Evolutionary conservation across 2,329 filamentous ascomycete species (phyloP).

Genomic region (Pezicula rhizophila): DNA sequence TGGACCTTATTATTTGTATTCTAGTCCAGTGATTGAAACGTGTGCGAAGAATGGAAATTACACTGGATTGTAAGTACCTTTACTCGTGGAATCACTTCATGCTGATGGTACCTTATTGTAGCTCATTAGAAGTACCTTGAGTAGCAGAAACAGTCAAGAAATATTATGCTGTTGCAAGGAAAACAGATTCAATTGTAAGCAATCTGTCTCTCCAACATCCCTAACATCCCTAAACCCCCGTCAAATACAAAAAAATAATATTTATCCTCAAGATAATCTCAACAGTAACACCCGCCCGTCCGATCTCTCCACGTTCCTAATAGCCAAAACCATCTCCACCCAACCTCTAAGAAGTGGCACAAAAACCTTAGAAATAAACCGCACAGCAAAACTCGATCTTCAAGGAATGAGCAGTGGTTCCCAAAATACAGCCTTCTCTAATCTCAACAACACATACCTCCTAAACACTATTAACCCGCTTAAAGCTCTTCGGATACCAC

Average conservation of each 20-base stretch:
- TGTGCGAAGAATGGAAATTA: slow-evolving; percentile 62
- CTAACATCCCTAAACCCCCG: too few species aligned
- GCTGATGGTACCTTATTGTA: too few species aligned
- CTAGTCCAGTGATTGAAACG: slow-evolving; percentile 57
- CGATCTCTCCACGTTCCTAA: slow-evolving; percentile 2
- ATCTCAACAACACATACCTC: too few species aligned
- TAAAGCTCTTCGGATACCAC: not conserved
- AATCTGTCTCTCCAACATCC: too few species aligned
- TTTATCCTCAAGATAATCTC: too few species aligned
- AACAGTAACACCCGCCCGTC: slow-evolving; percentile 4
- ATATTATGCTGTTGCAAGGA: slow-evolving; percentile 3
- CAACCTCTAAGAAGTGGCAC: not conserved
- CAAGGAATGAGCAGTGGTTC: slow-evolving; percentile 5
- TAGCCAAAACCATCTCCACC: slow-evolving; percentile 1
- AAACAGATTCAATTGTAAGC: slow-evolving; percentile 6
- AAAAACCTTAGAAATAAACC: slow-evolving; percentile 3
- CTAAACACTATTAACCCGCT: too few species aligned
- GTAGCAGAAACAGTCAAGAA: slow-evolving; percentile 7
- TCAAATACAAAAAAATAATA: too few species aligned
- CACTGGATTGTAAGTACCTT: slow-evolving; percentile 44
- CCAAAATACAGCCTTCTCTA: slow-evolving; percentile 1
- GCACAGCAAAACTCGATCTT: slow-evolving; percentile 6
- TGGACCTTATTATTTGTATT: slow-evolving; percentile 58
- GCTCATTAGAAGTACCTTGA: slow-evolving; percentile 9
- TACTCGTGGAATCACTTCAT: too few species aligned